Evolutionary conservation across 805 yeast genomes (phyloP).

Genomic region (Yarrowia sp.): DNA sequence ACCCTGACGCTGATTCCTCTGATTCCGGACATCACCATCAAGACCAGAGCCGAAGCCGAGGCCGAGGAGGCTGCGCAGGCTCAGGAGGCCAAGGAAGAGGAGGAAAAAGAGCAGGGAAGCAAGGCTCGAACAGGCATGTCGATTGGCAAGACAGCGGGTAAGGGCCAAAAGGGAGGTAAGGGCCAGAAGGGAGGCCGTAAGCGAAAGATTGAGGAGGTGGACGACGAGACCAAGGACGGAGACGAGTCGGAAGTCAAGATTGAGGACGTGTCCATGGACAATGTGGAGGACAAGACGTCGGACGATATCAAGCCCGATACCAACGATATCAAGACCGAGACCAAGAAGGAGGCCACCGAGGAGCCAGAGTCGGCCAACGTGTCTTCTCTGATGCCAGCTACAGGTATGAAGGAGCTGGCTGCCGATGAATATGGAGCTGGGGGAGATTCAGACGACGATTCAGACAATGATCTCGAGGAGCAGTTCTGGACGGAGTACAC

Average conservation of each 20-base stretch:
- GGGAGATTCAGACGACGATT: constrained; percentile 45
- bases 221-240: constrained; percentile 38
- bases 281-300: not conserved
- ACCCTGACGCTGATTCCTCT: constrained; percentile 76
- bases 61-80: constrained; percentile 49
- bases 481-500: constrained; percentile 86
- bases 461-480: constrained; percentile 67
- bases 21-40: constrained; percentile 85
- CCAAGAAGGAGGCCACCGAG: not conserved
- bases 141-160: constrained; percentile 42
- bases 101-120: constrained; percentile 40
- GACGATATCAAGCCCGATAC: not conserved
- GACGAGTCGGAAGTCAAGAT: constrained; percentile 16
- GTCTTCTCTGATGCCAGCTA: not conserved
- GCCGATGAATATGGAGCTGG: constrained; percentile 21
- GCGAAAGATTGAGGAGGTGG: constrained; percentile 45
- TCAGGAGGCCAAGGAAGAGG: constrained; percentile 41
- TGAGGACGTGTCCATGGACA: constrained; percentile 23
- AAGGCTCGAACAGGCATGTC: constrained; percentile 50
- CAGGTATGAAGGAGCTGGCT: constrained; percentile 2
- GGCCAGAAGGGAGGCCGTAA: constrained; percentile 47
- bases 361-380: constrained; percentile 8
- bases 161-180: constrained; percentile 42
- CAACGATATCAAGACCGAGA: not conserved
- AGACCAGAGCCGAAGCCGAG: constrained; percentile 57